A percentile compares a stretch with the other conserved stretches of the same genome.
Evolutionary conservation across 139 green algal species (phyloP).

Genomic region (Desmodesmus armatus): DNA sequence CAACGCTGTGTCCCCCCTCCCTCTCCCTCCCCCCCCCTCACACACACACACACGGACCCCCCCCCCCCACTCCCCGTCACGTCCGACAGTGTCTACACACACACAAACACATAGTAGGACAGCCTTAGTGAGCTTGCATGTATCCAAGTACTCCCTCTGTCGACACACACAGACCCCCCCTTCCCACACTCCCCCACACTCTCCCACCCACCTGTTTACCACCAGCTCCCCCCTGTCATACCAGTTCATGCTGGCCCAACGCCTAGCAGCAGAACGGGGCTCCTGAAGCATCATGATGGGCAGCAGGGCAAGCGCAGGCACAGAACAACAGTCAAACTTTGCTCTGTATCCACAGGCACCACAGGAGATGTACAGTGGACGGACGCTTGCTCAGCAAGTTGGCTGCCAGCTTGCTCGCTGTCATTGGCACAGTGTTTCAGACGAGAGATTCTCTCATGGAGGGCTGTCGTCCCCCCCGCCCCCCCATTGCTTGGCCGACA

Average conservation of each 20-base stretch:
- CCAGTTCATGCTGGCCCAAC: conserved; percentile 42
- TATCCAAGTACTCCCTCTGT: too few relatives aligned
- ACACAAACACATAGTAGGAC: too few relatives aligned
- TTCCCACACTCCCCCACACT: too few relatives aligned
- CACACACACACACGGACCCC: too few relatives aligned
- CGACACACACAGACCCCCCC: too few relatives aligned
- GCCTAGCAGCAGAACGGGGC: not conserved
- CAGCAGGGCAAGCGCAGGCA: not conserved
- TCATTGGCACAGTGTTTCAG: not conserved
- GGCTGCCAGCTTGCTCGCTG: not conserved
- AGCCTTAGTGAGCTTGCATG: too few relatives aligned
- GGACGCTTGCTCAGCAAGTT: not conserved
- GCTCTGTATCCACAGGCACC: not conserved
- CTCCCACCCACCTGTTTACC: conserved; percentile 25
- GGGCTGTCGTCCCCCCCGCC: not conserved
- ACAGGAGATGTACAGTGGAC: not conserved
- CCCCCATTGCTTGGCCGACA: not conserved
- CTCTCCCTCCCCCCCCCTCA: too few relatives aligned
- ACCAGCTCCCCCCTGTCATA: conserved; percentile 37
- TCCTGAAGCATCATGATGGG: not conserved
- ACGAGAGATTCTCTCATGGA: not conserved
- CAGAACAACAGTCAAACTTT: not conserved
- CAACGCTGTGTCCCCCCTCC: too few relatives aligned
- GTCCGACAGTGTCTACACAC: too few relatives aligned
- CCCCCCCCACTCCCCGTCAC: too few relatives aligned